Percentiles rank a stretch among this genome's conserved stretches.
Conservation (phyloP, 2,329 filamentous ascomycete species). For the Exophiala mesophila region DNA sequence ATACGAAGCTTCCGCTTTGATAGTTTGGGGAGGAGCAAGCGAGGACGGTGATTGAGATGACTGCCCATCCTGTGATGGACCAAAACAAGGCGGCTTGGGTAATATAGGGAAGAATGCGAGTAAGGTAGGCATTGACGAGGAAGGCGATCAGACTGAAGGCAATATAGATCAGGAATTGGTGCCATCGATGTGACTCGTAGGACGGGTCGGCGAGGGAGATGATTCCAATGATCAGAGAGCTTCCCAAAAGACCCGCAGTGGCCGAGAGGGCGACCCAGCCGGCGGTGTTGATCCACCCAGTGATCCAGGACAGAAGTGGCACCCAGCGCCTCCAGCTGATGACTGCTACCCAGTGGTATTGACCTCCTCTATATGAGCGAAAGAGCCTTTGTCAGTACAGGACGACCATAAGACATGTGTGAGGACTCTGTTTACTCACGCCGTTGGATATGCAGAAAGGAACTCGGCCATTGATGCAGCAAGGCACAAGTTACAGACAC, state of each 20-base stretch:
- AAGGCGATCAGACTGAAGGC: conserved; percentile 59
- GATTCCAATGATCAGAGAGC: conserved; percentile 61
- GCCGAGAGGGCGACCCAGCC: conserved; percentile 54
- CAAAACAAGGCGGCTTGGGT: conserved; percentile 67
- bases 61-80: conserved; percentile 63
- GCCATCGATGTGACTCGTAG: conserved; percentile 59
- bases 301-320: conserved; percentile 60
- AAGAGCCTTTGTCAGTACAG: conserved; percentile 1
- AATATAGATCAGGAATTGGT: conserved; percentile 69
- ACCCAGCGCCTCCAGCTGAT: conserved; percentile 57
- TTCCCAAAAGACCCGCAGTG: conserved; percentile 63
- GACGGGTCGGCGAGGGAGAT: conserved; percentile 57
- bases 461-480: conserved; percentile 68
- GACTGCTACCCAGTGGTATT: conserved; percentile 68
- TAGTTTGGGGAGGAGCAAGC: conserved; percentile 62
- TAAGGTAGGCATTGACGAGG: conserved; percentile 61
- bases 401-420: neutral
- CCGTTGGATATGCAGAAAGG: conserved; percentile 58
- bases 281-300: conserved; percentile 52
- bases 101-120: conserved; percentile 57
- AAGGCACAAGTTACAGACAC: conserved; percentile 65
- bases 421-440: conserved; percentile 36
- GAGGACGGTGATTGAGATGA: conserved; percentile 66
- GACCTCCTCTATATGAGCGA: conserved; percentile 30
- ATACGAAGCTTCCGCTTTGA: conserved; percentile 56